These are phyloP conservation scores for Wickerhamiella parazyma DNA, from an alignment of 805 yeast species.

Conservation along the genomic window DNA sequence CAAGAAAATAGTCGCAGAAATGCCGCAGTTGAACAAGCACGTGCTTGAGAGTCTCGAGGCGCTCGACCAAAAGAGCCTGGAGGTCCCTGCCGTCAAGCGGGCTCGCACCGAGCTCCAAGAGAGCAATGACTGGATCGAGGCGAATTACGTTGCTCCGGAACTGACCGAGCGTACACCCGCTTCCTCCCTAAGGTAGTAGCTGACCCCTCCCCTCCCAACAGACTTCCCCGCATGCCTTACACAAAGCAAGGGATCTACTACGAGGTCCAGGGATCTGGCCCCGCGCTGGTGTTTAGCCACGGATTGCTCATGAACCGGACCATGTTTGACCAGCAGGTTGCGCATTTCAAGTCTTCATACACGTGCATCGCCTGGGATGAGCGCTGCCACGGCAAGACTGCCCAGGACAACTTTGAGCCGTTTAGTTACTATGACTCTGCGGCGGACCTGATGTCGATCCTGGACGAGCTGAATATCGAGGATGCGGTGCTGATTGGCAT, in stretches of 20 bases:
- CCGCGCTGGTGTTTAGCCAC: slow-evolving; percentile 3
- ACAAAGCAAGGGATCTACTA: background rate
- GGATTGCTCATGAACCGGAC: slow-evolving; percentile 4
- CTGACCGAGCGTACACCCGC: too few relatives aligned
- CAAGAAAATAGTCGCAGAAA: too few relatives aligned
- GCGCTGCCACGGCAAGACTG: slow-evolving; percentile 8
- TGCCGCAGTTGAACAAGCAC: too few relatives aligned
- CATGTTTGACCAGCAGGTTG: slow-evolving; percentile 6
- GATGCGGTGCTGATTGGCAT: slow-evolving; percentile 3
- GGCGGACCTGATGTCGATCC: slow-evolving; percentile 2
- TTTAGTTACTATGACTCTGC: slow-evolving; percentile 7
- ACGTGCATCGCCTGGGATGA: slow-evolving; percentile 7
- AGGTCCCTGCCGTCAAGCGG: too few relatives aligned
- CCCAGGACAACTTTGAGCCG: background rate
- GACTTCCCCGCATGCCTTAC: slow-evolving; percentile 1
- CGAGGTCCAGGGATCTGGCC: slow-evolving; percentile 3
- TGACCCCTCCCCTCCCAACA: background rate
- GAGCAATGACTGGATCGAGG: too few relatives aligned
- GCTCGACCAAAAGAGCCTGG: too few relatives aligned
- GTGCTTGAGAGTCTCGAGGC: too few relatives aligned
- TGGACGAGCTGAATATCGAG: slow-evolving; percentile 4
- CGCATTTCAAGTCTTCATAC: background rate
- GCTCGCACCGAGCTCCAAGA: too few relatives aligned
- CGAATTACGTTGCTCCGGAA: too few relatives aligned
- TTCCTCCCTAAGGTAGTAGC: too few relatives aligned